A percentile compares a stretch with the other conserved stretches of the same genome.
Evolutionary conservation across 2,329 filamentous ascomycete genomes (phyloP).

Genomic region (Curvularia sp.): DNA sequence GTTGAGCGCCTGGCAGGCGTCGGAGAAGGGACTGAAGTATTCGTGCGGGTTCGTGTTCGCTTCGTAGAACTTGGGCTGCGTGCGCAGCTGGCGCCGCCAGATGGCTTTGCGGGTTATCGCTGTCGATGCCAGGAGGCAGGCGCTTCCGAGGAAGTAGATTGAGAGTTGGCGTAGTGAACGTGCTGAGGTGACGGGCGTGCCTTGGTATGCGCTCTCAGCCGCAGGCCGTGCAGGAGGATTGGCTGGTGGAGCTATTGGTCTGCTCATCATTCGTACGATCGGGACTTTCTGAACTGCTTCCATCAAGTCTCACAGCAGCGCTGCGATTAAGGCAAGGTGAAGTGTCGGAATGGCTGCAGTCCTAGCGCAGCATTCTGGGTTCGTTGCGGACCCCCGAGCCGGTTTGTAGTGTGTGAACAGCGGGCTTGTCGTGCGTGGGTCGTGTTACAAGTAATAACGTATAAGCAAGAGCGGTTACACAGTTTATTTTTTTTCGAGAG

Average conservation of each 20-base stretch:
- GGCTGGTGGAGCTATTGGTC: constrained; percentile 30
- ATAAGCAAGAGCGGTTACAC: neutral
- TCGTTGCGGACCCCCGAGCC: constrained; percentile 29
- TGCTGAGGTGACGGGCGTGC: constrained; percentile 51
- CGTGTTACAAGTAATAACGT: constrained; percentile 4
- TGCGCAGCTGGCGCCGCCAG: constrained; percentile 65
- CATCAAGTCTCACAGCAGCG: constrained; percentile 21
- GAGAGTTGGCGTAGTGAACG: constrained; percentile 69
- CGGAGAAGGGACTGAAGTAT: constrained; percentile 68
- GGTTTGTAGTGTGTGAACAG: neutral
- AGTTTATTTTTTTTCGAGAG: neutral
- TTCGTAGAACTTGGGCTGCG: constrained; percentile 75
- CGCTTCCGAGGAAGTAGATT: constrained; percentile 76
- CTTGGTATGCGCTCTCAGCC: constrained; percentile 33
- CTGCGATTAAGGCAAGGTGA: constrained; percentile 23
- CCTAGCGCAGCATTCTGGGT: constrained; percentile 32
- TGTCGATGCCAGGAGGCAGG: constrained; percentile 76
- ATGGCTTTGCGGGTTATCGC: constrained; percentile 70
- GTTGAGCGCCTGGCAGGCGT: constrained; percentile 83
- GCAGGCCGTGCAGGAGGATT: constrained; percentile 27
- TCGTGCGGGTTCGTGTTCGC: constrained; percentile 60
- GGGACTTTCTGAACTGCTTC: constrained; percentile 33
- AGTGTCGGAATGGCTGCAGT: constrained; percentile 22
- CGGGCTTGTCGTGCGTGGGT: neutral
- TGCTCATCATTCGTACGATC: constrained; percentile 33